Percentiles rank a stretch among this genome's conserved stretches.
These are phyloP conservation scores for Moniliella sp. DNA, from an alignment of 1,284 basidiomycete genomes.

Conservation along the genomic window DNA sequence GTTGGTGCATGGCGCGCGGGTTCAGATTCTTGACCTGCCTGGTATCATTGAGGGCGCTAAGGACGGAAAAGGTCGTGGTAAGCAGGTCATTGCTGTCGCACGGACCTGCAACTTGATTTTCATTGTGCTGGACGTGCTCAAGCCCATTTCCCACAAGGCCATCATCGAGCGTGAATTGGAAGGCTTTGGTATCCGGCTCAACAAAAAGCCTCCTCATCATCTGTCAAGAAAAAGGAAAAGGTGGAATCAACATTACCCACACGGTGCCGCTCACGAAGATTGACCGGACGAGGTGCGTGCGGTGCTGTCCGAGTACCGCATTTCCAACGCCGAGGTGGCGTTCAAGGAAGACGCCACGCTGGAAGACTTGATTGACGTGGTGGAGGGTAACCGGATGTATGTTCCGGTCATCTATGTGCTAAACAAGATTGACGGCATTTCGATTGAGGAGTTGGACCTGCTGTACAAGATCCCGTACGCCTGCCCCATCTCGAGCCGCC, in stretches of 20 bases:
- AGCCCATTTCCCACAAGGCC: conserved; percentile 80
- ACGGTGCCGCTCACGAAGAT: conserved; percentile 92
- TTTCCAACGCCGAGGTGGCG: conserved; percentile 70
- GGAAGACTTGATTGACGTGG: conserved; percentile 75
- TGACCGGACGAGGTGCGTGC: conserved; percentile 87
- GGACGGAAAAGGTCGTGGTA: conserved; percentile 88
- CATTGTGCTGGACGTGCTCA: conserved; percentile 89
- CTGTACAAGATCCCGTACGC: conserved; percentile 74
- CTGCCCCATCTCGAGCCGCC: conserved; percentile 72
- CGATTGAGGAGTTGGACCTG: conserved; percentile 90
- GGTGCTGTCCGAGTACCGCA: conserved; percentile 69
- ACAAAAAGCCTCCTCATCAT: conserved; percentile 83
- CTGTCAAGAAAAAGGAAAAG: conserved; percentile 62
- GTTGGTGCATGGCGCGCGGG: conserved; percentile 76
- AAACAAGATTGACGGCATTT: conserved; percentile 62
- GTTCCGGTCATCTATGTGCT: conserved; percentile 17
- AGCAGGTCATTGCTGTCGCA: conserved; percentile 79
- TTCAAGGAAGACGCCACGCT: conserved; percentile 80
- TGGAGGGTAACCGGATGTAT: conserved; percentile 52
- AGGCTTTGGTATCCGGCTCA: conserved; percentile 85
- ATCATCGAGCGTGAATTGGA: conserved; percentile 78
- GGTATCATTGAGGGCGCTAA: conserved; percentile 98
- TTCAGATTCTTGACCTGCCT: conserved; percentile 47
- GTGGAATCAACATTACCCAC: too few relatives aligned
- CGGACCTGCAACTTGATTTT: conserved; percentile 96